phyloP scores from a whole-genome alignment of 495 filamentous ascomycete genomes.

The Tuber melanosporum region DNA sequence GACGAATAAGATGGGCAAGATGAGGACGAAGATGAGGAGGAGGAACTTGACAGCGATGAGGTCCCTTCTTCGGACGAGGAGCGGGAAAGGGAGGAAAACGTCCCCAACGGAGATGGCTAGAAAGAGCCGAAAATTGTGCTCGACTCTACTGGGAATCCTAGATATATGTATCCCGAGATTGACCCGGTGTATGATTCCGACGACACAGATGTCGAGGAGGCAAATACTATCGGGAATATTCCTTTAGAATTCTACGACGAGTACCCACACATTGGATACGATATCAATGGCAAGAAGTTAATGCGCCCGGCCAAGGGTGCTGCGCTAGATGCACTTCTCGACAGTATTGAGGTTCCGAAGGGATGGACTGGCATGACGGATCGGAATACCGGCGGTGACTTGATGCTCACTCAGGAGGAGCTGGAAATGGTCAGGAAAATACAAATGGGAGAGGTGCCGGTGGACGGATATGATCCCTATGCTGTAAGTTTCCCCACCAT shows the following conservation, averaged over 20 bases:
- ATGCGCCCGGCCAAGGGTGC: conserved; percentile 91
- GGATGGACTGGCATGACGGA: conserved; percentile 97
- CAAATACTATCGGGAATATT: conserved; percentile 93
- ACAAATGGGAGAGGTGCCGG: conserved; percentile 80
- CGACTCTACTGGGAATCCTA: conserved; percentile 66
- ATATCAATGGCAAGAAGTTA: conserved; percentile 97
- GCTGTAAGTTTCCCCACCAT: conserved; percentile 48
- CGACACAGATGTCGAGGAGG: conserved; percentile 71
- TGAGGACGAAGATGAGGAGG: conserved; percentile 19
- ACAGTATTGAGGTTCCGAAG: conserved; percentile 95
- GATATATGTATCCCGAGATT: conserved; percentile 79
- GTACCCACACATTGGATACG: conserved; percentile 96
- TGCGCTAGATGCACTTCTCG: conserved; percentile 85
- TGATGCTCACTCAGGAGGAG: conserved; percentile 81
- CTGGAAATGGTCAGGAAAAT: conserved; percentile 81
- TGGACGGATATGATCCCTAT: conserved; percentile 86
- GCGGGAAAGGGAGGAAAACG: conserved; percentile 43
- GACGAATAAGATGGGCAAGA: conserved; percentile 42
- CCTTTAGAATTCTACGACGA: conserved; percentile 91
- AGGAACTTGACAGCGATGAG: conserved; percentile 43
- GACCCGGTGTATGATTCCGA: conserved; percentile 95
- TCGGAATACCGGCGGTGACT: conserved; percentile 80
- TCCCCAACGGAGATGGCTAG: neutral
- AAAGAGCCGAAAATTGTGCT: conserved; percentile 44
- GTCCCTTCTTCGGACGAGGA: conserved; percentile 43